Conservation (phyloP, 768 basidiomycete species). For the Suillus spraguei region DNA sequence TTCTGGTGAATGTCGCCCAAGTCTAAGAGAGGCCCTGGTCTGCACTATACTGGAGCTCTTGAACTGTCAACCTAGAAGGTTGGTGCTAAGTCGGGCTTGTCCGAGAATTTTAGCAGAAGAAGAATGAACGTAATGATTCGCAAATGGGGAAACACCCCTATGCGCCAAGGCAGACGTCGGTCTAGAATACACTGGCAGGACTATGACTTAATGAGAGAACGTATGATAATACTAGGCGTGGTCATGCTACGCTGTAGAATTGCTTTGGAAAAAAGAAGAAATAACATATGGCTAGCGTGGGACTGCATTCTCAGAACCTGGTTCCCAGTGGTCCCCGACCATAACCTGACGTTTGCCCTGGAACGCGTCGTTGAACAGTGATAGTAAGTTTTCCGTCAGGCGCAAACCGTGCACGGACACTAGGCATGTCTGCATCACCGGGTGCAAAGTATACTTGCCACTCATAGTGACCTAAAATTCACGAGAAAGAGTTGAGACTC, state of each 20-base stretch:
- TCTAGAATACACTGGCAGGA: not conserved
- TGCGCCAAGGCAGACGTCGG: not conserved
- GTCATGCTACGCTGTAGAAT: not conserved
- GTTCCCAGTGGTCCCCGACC: slow-evolving; percentile 25
- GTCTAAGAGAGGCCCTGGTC: not conserved
- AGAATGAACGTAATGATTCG: not conserved
- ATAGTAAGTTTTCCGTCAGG: slow-evolving; percentile 49
- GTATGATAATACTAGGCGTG: not conserved
- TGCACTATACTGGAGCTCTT: not conserved
- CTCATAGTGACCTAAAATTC: slow-evolving; percentile 54
- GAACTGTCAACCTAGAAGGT: not conserved
- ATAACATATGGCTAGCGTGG: not conserved
- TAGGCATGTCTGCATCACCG: slow-evolving; percentile 55
- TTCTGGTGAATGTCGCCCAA: not conserved
- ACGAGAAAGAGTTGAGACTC: not conserved
- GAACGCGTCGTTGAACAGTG: slow-evolving; percentile 38
- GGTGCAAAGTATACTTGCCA: slow-evolving; percentile 60
- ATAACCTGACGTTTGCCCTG: slow-evolving; percentile 26
- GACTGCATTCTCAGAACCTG: slow-evolving; percentile 31
- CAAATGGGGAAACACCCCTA: not conserved
- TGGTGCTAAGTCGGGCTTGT: not conserved
- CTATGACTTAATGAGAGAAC: slow-evolving; percentile 2
- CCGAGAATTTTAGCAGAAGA: not conserved
- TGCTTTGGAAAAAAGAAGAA: not conserved
- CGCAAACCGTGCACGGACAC: slow-evolving; percentile 52